These are phyloP conservation scores for Albifimbria verrucaria DNA, from an alignment of 2,329 filamentous ascomycete species.

Conservation along the genomic window DNA sequence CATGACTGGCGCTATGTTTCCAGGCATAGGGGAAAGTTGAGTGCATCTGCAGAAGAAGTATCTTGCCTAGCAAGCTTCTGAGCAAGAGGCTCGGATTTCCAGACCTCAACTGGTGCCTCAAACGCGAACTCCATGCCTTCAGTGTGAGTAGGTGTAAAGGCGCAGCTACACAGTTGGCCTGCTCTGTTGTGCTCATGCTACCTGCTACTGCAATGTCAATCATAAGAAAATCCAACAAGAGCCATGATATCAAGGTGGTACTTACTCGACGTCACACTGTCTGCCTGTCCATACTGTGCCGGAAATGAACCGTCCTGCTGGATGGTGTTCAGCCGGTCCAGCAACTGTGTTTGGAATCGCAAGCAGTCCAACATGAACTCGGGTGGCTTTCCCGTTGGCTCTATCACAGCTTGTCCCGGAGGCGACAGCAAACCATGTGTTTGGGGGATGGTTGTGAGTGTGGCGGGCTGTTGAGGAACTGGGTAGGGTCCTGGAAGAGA, in stretches of 20 bases:
- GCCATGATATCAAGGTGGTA: background rate
- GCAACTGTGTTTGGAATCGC: constrained; percentile 19
- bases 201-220: constrained; percentile 5
- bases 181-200: constrained; percentile 10
- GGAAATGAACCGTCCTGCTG: constrained; percentile 12
- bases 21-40: constrained; percentile 7
- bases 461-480: constrained; percentile 15
- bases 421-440: constrained; percentile 15
- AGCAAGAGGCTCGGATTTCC: constrained; percentile 12
- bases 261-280: constrained; percentile 5
- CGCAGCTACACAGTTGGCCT: constrained; percentile 6
- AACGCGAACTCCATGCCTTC: constrained; percentile 17
- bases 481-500: constrained; percentile 9
- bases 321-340: constrained; percentile 16
- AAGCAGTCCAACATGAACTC: constrained; percentile 22
- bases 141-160: constrained; percentile 9
- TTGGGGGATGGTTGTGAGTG: constrained; percentile 13
- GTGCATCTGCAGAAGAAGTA: constrained; percentile 3
- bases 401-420: constrained; percentile 6
- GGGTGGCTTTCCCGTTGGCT: constrained; percentile 11
- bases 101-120: constrained; percentile 11
- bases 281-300: constrained; percentile 2
- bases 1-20: background rate
- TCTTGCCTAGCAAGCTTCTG: constrained; percentile 6
- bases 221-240: background rate